phyloP scores from a whole-genome alignment of 2,329 filamentous ascomycete genomes.

The Aspergillus fumigatiaffinis region DNA sequence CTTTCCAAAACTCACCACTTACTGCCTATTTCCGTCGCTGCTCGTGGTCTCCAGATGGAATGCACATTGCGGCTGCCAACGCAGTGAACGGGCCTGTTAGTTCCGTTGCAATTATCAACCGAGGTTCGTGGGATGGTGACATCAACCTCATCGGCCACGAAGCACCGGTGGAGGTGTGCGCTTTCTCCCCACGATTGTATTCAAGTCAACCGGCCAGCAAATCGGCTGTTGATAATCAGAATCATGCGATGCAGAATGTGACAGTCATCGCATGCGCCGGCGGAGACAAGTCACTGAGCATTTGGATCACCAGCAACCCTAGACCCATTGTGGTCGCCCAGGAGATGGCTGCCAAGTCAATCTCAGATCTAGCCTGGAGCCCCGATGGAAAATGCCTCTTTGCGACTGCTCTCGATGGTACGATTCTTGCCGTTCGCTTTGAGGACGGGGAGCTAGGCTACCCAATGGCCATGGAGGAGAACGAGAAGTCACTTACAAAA shows the following conservation, averaged over 20 bases:
- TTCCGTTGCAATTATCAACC: constrained; percentile 92
- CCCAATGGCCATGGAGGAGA: constrained; percentile 80
- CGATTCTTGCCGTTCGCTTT: constrained; percentile 77
- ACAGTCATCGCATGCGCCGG: constrained; percentile 96
- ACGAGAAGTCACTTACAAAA: constrained; percentile 87
- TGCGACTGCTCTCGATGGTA: constrained; percentile 82
- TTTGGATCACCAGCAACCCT: constrained; percentile 97
- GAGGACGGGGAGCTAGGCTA: constrained; percentile 85
- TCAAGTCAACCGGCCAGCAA: constrained; percentile 60
- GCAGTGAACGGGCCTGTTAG: constrained; percentile 96
- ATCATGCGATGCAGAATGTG: constrained; percentile 43
- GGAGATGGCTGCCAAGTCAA: constrained; percentile 83
- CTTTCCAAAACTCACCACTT: constrained; percentile 85
- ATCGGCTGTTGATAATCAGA: constrained; percentile 42
- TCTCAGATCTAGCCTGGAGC: constrained; percentile 91
- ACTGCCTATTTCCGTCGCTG: constrained; percentile 96
- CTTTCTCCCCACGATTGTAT: constrained; percentile 91
- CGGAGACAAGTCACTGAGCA: constrained; percentile 90
- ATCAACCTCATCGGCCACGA: constrained; percentile 98
- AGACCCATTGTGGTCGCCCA: constrained; percentile 86
- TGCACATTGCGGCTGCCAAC: constrained; percentile 94
- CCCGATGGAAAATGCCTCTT: constrained; percentile 86
- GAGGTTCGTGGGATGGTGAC: constrained; percentile 88
- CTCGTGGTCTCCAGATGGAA: constrained; percentile 96
- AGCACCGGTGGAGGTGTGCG: constrained; percentile 93